phyloP scores from a whole-genome alignment of 2,329 filamentous ascomycete genomes.

The Colletotrichum euphorbiae region DNA sequence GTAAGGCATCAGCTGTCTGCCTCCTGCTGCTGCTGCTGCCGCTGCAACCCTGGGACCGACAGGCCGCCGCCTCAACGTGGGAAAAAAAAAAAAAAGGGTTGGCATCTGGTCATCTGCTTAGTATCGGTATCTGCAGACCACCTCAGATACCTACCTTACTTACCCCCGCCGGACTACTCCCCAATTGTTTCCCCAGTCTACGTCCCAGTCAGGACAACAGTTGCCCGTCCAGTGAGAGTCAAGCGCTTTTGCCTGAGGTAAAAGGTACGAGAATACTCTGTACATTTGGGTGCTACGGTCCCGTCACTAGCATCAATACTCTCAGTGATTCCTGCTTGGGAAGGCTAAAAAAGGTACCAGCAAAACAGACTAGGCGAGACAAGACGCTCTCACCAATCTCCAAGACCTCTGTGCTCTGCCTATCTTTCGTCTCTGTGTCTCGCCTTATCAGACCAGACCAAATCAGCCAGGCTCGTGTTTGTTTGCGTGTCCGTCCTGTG shows the following conservation, averaged over 20 bases:
- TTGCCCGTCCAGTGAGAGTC: constrained; percentile 9
- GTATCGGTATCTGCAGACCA: constrained; percentile 26
- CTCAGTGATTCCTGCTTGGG: constrained; percentile 9
- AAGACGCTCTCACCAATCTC: not conserved
- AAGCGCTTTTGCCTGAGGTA: constrained; percentile 15
- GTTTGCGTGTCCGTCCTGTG: constrained; percentile 13
- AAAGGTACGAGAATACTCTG: constrained; percentile 22
- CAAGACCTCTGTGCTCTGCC: constrained; percentile 6
- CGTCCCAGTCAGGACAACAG: no score
- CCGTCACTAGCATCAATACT: not conserved
- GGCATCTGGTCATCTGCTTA: constrained; percentile 34
- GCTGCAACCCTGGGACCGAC: constrained; percentile 26
- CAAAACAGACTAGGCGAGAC: constrained; percentile 19
- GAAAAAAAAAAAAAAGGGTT: constrained; percentile 19
- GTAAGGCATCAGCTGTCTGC: constrained; percentile 16
- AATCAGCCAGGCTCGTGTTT: not conserved
- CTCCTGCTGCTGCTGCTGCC: constrained; percentile 2
- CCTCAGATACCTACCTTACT: not conserved
- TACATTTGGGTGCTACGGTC: not conserved
- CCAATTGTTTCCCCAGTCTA: not conserved
- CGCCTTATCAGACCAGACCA: constrained; percentile 9
- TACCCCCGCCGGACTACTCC: not conserved
- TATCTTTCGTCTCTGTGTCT: not conserved
- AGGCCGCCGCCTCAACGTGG: not conserved
- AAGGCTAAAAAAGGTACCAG: constrained; percentile 21